A percentile compares a stretch with the other conserved stretches of the same genome.
These are phyloP conservation scores for Claviceps cyperi DNA, from an alignment of 2,329 filamentous ascomycete genomes.

Conservation along the genomic window DNA sequence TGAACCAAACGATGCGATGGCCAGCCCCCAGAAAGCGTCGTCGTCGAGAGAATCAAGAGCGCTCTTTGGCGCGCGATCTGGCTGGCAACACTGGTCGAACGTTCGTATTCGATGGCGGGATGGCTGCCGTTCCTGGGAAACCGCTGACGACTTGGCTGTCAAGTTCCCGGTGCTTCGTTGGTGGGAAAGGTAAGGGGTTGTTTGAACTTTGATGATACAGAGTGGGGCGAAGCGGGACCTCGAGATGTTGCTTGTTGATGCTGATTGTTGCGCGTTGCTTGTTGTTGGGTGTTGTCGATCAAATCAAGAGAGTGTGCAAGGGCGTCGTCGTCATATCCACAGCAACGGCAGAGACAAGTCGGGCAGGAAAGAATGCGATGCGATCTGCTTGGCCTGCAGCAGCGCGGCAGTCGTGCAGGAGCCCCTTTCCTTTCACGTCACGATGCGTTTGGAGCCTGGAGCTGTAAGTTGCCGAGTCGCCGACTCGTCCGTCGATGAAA, in stretches of 20 bases:
- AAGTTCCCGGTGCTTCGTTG: background rate
- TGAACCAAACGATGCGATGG: background rate
- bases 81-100: background rate
- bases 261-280: too few relatives aligned
- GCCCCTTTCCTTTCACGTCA: background rate
- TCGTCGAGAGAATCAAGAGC: background rate
- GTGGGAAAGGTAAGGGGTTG: background rate
- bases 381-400: constrained; percentile 1
- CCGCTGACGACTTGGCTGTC: background rate
- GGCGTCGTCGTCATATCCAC: background rate
- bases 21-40: background rate
- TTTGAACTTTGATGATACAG: background rate
- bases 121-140: background rate
- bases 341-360: background rate
- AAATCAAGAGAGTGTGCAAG: background rate
- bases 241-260: background rate
- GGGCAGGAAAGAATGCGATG: background rate
- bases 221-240: background rate
- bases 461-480: background rate
- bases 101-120: too few relatives aligned
- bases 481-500: background rate
- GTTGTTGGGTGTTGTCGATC: background rate
- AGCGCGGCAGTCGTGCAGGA: background rate
- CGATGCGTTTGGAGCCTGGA: background rate
- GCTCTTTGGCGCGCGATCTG: background rate